phyloP scores from a whole-genome alignment of 108 stramenopile genomes.

The Aureococcus anophagefferens region DNA sequence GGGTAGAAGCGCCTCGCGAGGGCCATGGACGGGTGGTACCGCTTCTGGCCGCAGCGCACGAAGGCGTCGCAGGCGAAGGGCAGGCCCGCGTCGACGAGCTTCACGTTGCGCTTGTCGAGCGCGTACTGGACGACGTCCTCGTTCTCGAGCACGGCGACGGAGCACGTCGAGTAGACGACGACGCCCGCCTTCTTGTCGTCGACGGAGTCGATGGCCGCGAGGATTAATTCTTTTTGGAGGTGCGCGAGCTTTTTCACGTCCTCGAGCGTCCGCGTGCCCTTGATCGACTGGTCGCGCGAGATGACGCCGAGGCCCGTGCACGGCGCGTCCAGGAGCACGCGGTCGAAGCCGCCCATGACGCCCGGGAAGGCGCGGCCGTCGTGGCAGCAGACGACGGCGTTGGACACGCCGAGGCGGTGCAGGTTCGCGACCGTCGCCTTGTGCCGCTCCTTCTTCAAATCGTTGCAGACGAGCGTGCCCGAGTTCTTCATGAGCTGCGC shows the following conservation, averaged over 20 bases:
- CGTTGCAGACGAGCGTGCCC: conserved; percentile 89
- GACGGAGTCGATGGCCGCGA: conserved; percentile 92
- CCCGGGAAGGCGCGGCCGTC: conserved; percentile 83
- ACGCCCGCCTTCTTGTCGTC: conserved; percentile 72
- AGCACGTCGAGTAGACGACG: conserved; percentile 97
- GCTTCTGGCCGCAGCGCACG: conserved; percentile 76
- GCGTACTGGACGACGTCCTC: conserved; percentile 97
- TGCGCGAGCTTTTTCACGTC: conserved; percentile 82
- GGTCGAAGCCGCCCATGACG: conserved; percentile 80
- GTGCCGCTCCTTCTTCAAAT: conserved; percentile 81
- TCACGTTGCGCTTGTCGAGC: conserved; percentile 81
- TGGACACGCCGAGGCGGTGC: conserved; percentile 90
- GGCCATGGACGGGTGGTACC: conserved; percentile 91
- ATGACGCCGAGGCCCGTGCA: conserved; percentile 97
- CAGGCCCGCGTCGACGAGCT: conserved; percentile 79
- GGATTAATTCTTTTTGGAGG: conserved; percentile 91
- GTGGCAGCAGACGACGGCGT: conserved; percentile 78
- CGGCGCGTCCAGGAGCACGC: conserved; percentile 93
- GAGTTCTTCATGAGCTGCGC: conserved; percentile 95
- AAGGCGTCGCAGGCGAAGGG: conserved; percentile 88
- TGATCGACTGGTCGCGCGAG: conserved; percentile 89
- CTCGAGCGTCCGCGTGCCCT: conserved; percentile 80
- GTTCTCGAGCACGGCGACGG: conserved; percentile 90
- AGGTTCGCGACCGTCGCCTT: conserved; percentile 95
- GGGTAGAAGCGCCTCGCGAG: conserved; percentile 92